phyloP scores from a whole-genome alignment of 768 basidiomycete species.

The Boletus bicolor region DNA sequence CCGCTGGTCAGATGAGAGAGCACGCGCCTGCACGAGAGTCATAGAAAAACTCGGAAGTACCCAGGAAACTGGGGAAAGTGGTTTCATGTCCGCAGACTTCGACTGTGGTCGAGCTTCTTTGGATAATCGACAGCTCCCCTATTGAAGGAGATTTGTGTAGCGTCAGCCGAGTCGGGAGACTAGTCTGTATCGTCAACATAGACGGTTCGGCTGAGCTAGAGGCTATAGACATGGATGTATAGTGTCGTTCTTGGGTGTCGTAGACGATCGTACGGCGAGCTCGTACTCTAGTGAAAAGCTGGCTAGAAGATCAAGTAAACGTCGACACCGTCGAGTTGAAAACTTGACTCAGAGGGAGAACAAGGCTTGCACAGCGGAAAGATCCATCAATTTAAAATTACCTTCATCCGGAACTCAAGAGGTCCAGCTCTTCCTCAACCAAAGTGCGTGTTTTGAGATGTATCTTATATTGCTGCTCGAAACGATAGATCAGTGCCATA shows the following conservation, averaged over 20 bases:
- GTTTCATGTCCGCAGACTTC: constrained; percentile 65
- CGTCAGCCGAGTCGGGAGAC: background rate
- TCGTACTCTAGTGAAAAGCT: background rate
- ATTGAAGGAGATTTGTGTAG: constrained; percentile 13
- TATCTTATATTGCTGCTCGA: constrained; percentile 7
- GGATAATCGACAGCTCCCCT: constrained; percentile 33
- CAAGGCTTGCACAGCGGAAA: background rate
- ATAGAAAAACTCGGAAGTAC: constrained; percentile 59
- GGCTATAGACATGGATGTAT: constrained; percentile 9
- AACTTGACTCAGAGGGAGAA: background rate
- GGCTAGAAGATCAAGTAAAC: background rate
- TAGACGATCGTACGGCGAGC: background rate
- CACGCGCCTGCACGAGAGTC: constrained; percentile 67
- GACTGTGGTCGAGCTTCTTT: constrained; percentile 53
- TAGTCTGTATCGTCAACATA: background rate
- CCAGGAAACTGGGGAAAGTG: constrained; percentile 42
- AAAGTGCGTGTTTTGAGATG: background rate
- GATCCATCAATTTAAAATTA: constrained; percentile 11
- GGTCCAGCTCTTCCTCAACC: background rate
- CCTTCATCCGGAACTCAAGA: background rate
- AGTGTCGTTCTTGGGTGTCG: background rate
- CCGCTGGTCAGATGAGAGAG: background rate
- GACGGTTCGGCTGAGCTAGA: background rate
- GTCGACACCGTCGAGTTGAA: background rate
- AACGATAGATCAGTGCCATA: background rate